Percentiles rank a stretch among this genome's conserved stretches.
These are phyloP conservation scores for Sporothrix pallida DNA, from an alignment of 2,329 filamentous ascomycete species.

Conservation along the genomic window DNA sequence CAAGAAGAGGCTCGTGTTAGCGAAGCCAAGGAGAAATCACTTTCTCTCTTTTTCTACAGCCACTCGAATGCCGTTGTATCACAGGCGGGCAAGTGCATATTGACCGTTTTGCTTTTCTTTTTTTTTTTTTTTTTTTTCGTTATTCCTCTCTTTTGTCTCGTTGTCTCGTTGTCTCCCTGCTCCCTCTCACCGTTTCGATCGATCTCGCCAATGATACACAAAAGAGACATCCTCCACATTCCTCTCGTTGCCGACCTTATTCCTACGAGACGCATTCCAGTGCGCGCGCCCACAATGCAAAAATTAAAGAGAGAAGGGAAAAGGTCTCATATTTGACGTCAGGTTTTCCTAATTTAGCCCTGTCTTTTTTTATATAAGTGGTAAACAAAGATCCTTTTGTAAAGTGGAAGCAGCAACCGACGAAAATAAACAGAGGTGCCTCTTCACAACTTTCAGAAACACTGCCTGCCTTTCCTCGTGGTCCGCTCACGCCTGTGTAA, in stretches of 20 bases:
- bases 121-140: neutral
- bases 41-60: slow-evolving; percentile 8
- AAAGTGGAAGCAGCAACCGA: neutral
- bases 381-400: neutral
- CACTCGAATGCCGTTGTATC: neutral
- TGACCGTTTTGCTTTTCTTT: slow-evolving; percentile 13
- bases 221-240: neutral
- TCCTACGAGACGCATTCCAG: slow-evolving; percentile 26
- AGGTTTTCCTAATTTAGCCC: slow-evolving; percentile 2
- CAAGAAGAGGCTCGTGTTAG: neutral
- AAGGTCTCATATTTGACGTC: slow-evolving; percentile 8
- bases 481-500: slow-evolving; percentile 8
- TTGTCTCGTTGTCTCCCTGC: too few species aligned
- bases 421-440: slow-evolving; percentile 9
- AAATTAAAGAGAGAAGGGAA: neutral
- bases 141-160: neutral
- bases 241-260: neutral
- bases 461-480: neutral
- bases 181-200: neutral
- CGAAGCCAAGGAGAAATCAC: neutral
- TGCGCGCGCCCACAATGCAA: neutral
- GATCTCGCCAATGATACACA: neutral
- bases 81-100: neutral
- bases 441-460: neutral
- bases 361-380: neutral